Evolutionary conservation across 2,329 filamentous ascomycete species (phyloP), one percentile per base, ranked within the genome.

Genomic region (Phialocephala subalpina): DNA sequence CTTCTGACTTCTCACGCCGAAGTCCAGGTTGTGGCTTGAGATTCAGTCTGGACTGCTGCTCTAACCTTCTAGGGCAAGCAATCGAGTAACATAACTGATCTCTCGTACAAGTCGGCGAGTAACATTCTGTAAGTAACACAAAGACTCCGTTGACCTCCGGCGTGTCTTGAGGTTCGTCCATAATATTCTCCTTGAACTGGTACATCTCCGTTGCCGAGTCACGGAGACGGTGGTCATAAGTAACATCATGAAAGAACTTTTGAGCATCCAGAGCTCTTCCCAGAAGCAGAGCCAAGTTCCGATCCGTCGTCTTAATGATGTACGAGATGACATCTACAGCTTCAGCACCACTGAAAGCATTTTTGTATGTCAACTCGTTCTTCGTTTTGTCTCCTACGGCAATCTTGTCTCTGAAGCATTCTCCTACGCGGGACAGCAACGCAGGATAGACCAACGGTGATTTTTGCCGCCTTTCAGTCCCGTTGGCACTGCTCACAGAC

Each of bases 211-310:
- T 91, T 47, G 90, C 88, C n/a, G 95, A 97, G 79, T 99, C 96
- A 79, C 96, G 92, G 74, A 99, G 82, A 57, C 96, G 88, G 79
- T 99, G 96, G 74, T 97, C 95, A 79, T 99, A 99, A 0, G 95
- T 97, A 59, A 98, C 96, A 84, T 99, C 96, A 81, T 99, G 96
- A 78, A 99, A 99, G 82, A 97, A 97, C 78, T 98, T 98, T 77
- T 99, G 96, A 27, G 96, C 96, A 80, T 99, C 96, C 67, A 99
- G 82, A 49, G 96, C 94, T 76, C 96, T 88, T 68, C 96, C 96
- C 18, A 99, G 83, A 11, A 99, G 87, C 58, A 99, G 83, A 12
- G 96, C 96, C 67, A 99, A 83, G 77, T 99, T 99, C 66, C 96
- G 89, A 79, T 99, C 96, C 0, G 93, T 97, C 1, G 96, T 99